Evolutionary conservation across 306 rosid species (phyloP), one percentile per base, ranked within the genome.

Genomic region (Cucurbita maxima): DNA sequence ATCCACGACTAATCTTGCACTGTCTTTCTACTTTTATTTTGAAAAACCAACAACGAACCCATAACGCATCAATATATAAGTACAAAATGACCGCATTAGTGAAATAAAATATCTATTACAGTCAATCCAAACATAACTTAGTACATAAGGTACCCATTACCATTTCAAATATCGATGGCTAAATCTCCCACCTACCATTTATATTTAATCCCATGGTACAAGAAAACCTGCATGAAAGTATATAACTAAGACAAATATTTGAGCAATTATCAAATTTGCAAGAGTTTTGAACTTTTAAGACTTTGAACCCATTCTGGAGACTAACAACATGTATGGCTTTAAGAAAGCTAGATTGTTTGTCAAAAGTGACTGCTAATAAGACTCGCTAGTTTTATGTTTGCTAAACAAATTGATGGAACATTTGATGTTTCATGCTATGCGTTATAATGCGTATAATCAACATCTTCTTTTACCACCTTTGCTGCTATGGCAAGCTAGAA

Each of bases 401-500:
- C 58, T 70, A 50, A 68, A 70, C 74, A 48, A 30, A 70, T 51
- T 70, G 58, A 70, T 70, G 74, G 58, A 59, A 34, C 74, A 70
- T 50, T 70, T 70, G 59, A 70, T 70, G 45, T 34, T 70, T 34
- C 59, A 70, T 48, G 58, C 19, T 7, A 69, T 69, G 58, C 58
- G 45, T 50, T 70, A 34, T 50, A 70, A 45, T 70, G 45, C n/a
- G 51, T 30, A 16, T 50, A 70, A 70, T 50, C 58, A 70, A 70
- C 44, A 30, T 25, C 25, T 25, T 25, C 45, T 70, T 22, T 48
- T 70, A 50, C 25, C 73, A 68, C 73, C 58, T 70, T 70, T 50
- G 74, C 74, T 70, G 74, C 74, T 14, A 51, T 70, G 56, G 34
- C 58, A 70, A 70, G 74, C 15, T 15, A 70, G 74, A 70, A 70